Evolutionary conservation across 768 basidiomycete species (phyloP), one percentile per base, ranked within the genome.

Genomic region (Cystofilobasidium capitatum): DNA sequence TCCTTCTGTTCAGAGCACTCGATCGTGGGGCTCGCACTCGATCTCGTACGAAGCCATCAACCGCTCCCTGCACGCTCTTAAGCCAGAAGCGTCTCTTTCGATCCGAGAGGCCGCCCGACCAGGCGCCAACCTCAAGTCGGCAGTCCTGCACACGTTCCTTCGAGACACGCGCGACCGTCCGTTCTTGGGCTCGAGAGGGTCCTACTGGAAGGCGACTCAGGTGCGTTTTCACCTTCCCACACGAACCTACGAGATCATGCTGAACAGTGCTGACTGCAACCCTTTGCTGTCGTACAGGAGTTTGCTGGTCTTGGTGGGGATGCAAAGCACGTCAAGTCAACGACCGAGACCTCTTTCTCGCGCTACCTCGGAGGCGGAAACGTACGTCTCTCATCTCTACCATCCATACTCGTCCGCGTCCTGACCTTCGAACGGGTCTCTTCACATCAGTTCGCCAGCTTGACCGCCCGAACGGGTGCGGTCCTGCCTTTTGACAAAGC

Each of bases 241-340:
- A 58, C 24, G n/a, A 20, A n/a, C 16, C 36, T 36, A 17, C 42
- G 26, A 59, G 58, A 66, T 55, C 54, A 20, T 45, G 69, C n/a
- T n/a, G n/a, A n/a, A n/a, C n/a, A n/a, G n/a, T n/a, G n/a, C n/a
- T n/a, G n/a, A 16, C 59, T 55, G 51, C 42, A 13, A 44, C 33
- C 51, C 33, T 31, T 57, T 13, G 65, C 63, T 54, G 51, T 57
- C 14, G 17, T 57, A 40, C 64, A 81, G 67, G 81, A 82, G 76
- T 78, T 87, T 58, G 89, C 91, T 0, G 90, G 90, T 0, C 77
- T 92, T 9, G 88, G 88, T 9, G 91, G 91, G 0, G 87, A 89
- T 73, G 86, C 86, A 0, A 78, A 81, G 2, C 89, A 87, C 74
- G 82, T 87, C 75, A 92, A 92, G 77, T 78, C 81, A 0, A 87